Base-by-base conservation (phyloP, 2,329 filamentous ascomycete genomes). In the Trichoderma guizhouense region DNA sequence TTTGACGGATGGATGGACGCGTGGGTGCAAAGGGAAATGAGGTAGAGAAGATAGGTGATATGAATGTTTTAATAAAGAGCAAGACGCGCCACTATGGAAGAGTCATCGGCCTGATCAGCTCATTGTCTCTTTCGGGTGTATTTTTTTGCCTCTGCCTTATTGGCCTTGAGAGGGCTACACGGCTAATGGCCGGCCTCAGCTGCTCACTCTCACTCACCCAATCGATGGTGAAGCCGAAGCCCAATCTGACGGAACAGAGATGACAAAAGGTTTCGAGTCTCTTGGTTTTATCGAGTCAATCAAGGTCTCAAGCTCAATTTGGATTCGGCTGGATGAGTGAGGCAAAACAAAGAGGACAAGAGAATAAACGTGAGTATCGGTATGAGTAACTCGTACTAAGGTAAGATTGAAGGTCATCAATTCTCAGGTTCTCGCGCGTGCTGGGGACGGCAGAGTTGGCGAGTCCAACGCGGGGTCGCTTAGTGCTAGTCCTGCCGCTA, bases 381-480 rank as follows among this genome's bases (percentile, higher is more conserved):
- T 21, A 51, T 9, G 9, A 18, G 36, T 36, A 15, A 15, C 12
- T 15, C 12, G 34, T 36, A 36, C 34, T 36, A 36, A 36, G n/a
- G 47, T 53, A 53, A 53, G 47, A 53, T 53, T 53, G n/a, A 43
- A 43, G 39, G 39, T 53, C 47, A 53, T 53, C 47, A 24, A 53
- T 24, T 53, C 47, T 24, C 47, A 51, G 9, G 9, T 51, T 53
- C 21, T 53, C 21, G 11, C 14, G n/a, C n/a, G 43, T 53, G 47
- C 47, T 53, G 47, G 47, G 47, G 47, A 24, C 21, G 47, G 47
- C 21, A 53, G n/a, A 18, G n/a, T 53, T 53, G 47, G 47, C 47
- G 47, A 67, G 32, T 60, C 34, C 65, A 53, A 68, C 65, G 65
- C 65, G 65, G 65, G 65, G 65, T 68, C 65, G 53, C 32, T 43